Base-by-base conservation (phyloP, 2,329 filamentous ascomycete species). In the Hortaea sp. region DNA sequence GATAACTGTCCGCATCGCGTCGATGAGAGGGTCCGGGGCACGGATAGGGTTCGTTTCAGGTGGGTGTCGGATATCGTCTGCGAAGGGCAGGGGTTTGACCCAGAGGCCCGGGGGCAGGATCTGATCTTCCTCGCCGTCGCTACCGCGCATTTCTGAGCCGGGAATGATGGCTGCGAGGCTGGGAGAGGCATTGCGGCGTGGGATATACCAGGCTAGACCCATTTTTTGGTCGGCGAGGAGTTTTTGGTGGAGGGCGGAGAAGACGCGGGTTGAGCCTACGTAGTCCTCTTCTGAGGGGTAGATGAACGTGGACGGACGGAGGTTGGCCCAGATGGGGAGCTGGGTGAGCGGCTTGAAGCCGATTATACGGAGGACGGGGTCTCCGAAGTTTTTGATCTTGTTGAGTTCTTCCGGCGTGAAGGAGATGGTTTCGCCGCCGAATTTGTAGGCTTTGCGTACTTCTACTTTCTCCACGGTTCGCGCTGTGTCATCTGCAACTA, bases 201-300 rank as follows among this genome's bases (percentile, higher is more conserved):
- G 76, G 42, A 97, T 81, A 58, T 86, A 92, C 92, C 92, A 98
- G 0, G 85, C 87, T 7, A 98, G 68, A 1, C 79, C 92, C 58
- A 95, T 78, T 59, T 90, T 94, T 43, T 88, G 74, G 42, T 84
- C 80, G 46, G 80, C 79, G 4, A 90, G 67, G 1, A 98, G 74
- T 62, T 94, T 97, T 58, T 88, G 83, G 69, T 94, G 88, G 20
- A 98, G 69, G 0, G 92, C 88, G 2, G 89, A 83, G 63, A 97
- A 98, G 2, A 95, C 88, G 6, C 92, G 82, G 0, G 88, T 94
- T 1, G 89, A 97, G 13, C 92, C 92, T 28, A 95, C 77, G 57
- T 82, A 94, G 51, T 87, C 84, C 52, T 88, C 83, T 66, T 98
- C 92, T 12, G 84, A 92, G 0, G 92, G 92, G 59, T 94, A 97